Percentiles rank a stretch among this genome's conserved stretches.
Conservation (phyloP, 2,329 filamentous ascomycete species). For the Ophiostoma triangulosporum region DNA sequence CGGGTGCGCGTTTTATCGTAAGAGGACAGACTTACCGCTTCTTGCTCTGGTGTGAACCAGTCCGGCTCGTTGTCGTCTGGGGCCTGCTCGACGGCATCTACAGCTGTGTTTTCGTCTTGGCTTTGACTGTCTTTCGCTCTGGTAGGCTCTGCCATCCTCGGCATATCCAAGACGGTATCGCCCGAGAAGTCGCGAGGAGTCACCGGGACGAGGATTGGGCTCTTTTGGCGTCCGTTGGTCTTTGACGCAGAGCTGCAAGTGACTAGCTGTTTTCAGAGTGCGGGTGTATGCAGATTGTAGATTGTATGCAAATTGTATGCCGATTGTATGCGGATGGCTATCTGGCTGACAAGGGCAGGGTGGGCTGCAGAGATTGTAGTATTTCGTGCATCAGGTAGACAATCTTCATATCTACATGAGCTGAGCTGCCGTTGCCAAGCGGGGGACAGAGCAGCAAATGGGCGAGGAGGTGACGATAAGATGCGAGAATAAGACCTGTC, state of each 20-base stretch:
- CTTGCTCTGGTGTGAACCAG: slow-evolving; percentile 40
- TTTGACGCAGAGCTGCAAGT: background rate
- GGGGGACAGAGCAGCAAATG: too few relatives aligned
- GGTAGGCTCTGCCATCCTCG: background rate
- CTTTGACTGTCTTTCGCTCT: background rate
- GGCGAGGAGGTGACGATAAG: too few relatives aligned
- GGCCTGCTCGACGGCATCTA: slow-evolving; percentile 17
- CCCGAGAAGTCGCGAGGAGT: background rate
- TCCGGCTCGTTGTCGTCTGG: slow-evolving; percentile 17
- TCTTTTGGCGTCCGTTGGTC: background rate
- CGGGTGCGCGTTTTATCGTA: too few relatives aligned
- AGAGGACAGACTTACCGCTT: slow-evolving; percentile 24
- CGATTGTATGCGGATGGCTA: too few relatives aligned
- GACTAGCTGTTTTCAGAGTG: background rate
- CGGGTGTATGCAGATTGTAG: too few relatives aligned
- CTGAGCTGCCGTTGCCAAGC: too few relatives aligned
- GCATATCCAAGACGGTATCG: background rate
- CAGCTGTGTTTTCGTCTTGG: background rate
- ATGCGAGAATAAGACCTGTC: too few relatives aligned
- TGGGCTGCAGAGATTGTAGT: too few relatives aligned
- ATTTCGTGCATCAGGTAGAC: too few relatives aligned
- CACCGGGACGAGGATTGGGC: background rate
- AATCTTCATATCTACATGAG: too few relatives aligned
- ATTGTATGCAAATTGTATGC: background rate
- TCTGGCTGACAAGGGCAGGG: too few relatives aligned